Evolutionary conservation across 2,329 filamentous ascomycete species (phyloP).

Genomic region (Lachnellula occidentalis): DNA sequence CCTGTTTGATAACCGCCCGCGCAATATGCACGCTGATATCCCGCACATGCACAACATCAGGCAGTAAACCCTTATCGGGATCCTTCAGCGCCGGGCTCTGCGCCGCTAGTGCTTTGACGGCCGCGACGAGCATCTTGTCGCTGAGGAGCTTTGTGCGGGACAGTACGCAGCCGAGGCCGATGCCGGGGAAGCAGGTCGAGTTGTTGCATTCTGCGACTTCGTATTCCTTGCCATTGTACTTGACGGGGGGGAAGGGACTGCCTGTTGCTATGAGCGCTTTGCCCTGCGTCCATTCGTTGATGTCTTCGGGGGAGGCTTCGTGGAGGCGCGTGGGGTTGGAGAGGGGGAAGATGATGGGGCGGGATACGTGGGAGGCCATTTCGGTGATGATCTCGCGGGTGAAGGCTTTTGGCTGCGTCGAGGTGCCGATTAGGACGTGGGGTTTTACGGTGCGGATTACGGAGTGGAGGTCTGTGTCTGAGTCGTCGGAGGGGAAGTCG

Average conservation of each 20-base stretch:
- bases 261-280: constrained; percentile 77
- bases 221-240: constrained; percentile 46
- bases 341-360: constrained; percentile 75
- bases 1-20: constrained; percentile 65
- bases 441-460: constrained; percentile 69
- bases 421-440: constrained; percentile 79
- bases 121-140: constrained; percentile 76
- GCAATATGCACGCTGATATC: constrained; percentile 75
- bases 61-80: constrained; percentile 60
- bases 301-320: constrained; percentile 71
- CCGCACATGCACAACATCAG: constrained; percentile 69
- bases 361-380: constrained; percentile 67
- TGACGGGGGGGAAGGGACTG: constrained; percentile 73
- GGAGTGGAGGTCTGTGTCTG: constrained; percentile 53
- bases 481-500: constrained; percentile 51
- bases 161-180: constrained; percentile 74
- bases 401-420: constrained; percentile 71
- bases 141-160: constrained; percentile 62
- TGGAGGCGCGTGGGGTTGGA: constrained; percentile 82
- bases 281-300: constrained; percentile 74
- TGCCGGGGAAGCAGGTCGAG: constrained; percentile 77
- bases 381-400: constrained; percentile 66
- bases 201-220: constrained; percentile 80
- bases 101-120: constrained; percentile 65
- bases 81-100: constrained; percentile 65